These are phyloP conservation scores for Oryza coarctata DNA, from an alignment of 176 grass and related monocot species.

Conservation along the genomic window DNA sequence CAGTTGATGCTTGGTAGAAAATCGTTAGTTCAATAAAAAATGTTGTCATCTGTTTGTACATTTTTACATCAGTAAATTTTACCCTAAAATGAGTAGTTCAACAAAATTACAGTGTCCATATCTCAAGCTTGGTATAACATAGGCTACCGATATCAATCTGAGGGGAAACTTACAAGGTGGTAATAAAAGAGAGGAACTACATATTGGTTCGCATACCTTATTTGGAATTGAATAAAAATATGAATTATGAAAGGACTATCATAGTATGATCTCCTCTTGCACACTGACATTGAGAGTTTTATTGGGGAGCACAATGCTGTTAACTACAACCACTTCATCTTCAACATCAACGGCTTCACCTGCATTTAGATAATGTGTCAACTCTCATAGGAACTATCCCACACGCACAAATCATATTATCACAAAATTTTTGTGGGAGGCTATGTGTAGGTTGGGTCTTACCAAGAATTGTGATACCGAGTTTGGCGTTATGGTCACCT, in stretches of 20 bases:
- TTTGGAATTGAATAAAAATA: constrained; percentile 35
- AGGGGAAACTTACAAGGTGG: constrained; percentile 22
- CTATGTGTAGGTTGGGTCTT: constrained; percentile 26
- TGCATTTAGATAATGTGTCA: constrained; percentile 42
- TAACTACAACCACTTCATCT: constrained; percentile 97
- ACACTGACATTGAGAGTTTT: constrained; percentile 90
- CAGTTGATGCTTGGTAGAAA: not conserved
- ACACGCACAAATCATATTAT: not conserved
- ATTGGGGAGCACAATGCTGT: constrained; percentile 85
- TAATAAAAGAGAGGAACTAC: constrained; percentile 31
- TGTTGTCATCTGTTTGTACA: constrained; percentile 33
- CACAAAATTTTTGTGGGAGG: not conserved
- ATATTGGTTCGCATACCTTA: constrained; percentile 41
- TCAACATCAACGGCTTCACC: constrained; percentile 92
- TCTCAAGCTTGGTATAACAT: constrained; percentile 11
- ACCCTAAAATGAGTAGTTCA: not conserved
- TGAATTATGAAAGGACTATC: constrained; percentile 20
- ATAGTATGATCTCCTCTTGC: constrained; percentile 98
- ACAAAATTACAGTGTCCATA: constrained; percentile 28
- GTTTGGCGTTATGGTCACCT: constrained; percentile 91
- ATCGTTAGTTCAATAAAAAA: constrained; percentile 11
- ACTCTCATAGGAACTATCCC: not conserved
- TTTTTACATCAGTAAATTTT: constrained; percentile 26
- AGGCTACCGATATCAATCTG: constrained; percentile 36
- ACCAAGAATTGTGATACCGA: constrained; percentile 99